Conservation (phyloP, 768 basidiomycete genomes). For the Asterophora parasitica region DNA sequence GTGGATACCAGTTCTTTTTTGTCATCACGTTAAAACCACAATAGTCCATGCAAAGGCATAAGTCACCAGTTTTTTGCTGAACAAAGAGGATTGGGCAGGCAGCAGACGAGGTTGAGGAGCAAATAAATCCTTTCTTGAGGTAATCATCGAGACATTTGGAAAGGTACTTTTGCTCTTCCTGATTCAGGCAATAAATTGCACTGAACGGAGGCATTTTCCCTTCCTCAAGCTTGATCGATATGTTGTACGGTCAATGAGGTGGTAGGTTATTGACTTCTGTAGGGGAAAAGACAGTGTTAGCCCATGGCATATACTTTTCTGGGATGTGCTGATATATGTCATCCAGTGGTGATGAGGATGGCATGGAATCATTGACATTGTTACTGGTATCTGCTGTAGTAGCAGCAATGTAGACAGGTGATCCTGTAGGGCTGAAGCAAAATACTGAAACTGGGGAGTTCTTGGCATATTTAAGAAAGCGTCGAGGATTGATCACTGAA, state of each 20-base stretch:
- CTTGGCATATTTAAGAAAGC: conserved; percentile 20
- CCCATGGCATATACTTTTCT: conserved; percentile 23
- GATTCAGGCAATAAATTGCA: conserved; percentile 29
- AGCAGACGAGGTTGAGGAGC: conserved; percentile 25
- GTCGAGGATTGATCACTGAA: conserved; percentile 7
- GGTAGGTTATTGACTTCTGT: conserved; percentile 23
- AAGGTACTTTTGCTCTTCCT: conserved; percentile 29
- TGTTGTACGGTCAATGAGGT: conserved; percentile 30
- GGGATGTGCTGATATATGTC: neutral
- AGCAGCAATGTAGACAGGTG: no score
- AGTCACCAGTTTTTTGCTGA: conserved; percentile 28
- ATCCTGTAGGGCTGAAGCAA: no score
- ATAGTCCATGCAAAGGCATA: conserved; percentile 28
- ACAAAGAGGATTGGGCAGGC: conserved; percentile 30
- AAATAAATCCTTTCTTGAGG: conserved; percentile 32
- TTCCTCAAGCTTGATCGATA: conserved; percentile 29
- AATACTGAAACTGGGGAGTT: neutral
- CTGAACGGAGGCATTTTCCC: conserved; percentile 28
- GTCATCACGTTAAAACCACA: conserved; percentile 27
- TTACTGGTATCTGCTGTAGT: no score
- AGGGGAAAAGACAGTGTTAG: conserved; percentile 22
- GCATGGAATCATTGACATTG: neutral
- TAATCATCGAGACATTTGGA: conserved; percentile 31
- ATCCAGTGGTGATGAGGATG: neutral
- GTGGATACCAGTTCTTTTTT: conserved; percentile 23